Conservation (phyloP, 768 basidiomycete species). For the Lanmaoa pseudosensibilis region DNA sequence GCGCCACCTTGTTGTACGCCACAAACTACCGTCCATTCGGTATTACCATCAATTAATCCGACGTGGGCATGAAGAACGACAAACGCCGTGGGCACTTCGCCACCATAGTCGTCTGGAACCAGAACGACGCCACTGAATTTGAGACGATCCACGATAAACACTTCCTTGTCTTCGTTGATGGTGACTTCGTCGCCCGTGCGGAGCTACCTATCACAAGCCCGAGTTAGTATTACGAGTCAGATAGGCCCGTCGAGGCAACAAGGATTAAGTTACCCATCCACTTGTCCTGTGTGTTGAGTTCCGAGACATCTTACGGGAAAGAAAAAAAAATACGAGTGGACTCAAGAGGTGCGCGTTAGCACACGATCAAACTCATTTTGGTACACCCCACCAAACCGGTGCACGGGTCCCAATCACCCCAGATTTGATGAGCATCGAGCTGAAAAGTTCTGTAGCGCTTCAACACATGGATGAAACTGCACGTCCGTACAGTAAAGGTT, state of each 20-base stretch:
- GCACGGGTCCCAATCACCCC: too few relatives aligned
- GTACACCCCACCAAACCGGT: too few relatives aligned
- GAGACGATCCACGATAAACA: slow-evolving; percentile 62
- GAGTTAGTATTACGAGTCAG: not conserved
- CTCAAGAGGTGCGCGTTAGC: too few relatives aligned
- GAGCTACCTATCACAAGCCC: slow-evolving; percentile 50
- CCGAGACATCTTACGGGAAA: not conserved
- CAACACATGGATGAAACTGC: too few relatives aligned
- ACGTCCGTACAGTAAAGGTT: too few relatives aligned
- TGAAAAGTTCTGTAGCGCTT: too few relatives aligned
- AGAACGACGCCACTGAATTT: slow-evolving; percentile 53
- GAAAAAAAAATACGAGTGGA: slow-evolving; percentile 10
- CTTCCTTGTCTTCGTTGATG: slow-evolving; percentile 52
- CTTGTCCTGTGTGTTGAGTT: slow-evolving; percentile 46
- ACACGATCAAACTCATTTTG: too few relatives aligned
- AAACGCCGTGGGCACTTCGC: slow-evolving; percentile 71
- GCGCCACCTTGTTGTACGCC: slow-evolving; percentile 51
- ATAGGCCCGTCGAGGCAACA: not conserved
- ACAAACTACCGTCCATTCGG: slow-evolving; percentile 43
- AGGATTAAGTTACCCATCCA: slow-evolving; percentile 57
- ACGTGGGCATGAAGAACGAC: slow-evolving; percentile 52
- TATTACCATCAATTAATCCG: slow-evolving; percentile 1
- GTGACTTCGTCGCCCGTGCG: slow-evolving; percentile 66
- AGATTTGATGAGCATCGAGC: too few relatives aligned
- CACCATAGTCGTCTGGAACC: slow-evolving; percentile 66